phyloP scores from a whole-genome alignment of 2,329 filamentous ascomycete species.

The Trichophyton rubrum region DNA sequence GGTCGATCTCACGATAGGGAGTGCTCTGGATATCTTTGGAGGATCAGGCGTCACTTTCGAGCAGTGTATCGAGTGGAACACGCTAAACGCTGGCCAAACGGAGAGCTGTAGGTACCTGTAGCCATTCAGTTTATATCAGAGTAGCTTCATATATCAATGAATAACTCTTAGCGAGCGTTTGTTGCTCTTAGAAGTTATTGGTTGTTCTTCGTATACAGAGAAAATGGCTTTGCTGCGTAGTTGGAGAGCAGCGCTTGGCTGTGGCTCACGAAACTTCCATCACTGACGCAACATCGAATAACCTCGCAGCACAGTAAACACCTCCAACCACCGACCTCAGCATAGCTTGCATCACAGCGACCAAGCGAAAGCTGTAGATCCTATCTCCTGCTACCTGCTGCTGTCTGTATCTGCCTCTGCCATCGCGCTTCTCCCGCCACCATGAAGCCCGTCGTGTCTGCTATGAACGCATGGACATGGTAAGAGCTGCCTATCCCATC shows the following conservation, averaged over 20 bases:
- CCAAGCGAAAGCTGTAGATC: not conserved
- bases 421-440: slow-evolving; percentile 25
- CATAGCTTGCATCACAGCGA: not conserved
- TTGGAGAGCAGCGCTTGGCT: not conserved
- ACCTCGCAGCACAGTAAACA: not conserved
- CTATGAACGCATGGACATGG: slow-evolving; percentile 92
- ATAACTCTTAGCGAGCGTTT: not conserved
- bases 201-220: not conserved
- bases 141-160: not conserved
- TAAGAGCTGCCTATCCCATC: slow-evolving; percentile 34
- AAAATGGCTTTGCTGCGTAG: not conserved
- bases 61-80: slow-evolving; percentile 84
- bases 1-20: slow-evolving; percentile 90
- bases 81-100: slow-evolving; percentile 20
- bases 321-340: not conserved
- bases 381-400: not conserved
- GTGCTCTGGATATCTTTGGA: slow-evolving; percentile 90
- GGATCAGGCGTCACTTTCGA: slow-evolving; percentile 74
- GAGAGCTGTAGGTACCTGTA: not conserved
- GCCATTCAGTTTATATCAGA: not conserved
- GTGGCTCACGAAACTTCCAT: not conserved
- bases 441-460: slow-evolving; percentile 92
- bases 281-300: not conserved
- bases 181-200: not conserved
- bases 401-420: not conserved